Base-by-base conservation (phyloP, 2,329 filamentous ascomycete genomes). In the Exophiala viscosa region DNA sequence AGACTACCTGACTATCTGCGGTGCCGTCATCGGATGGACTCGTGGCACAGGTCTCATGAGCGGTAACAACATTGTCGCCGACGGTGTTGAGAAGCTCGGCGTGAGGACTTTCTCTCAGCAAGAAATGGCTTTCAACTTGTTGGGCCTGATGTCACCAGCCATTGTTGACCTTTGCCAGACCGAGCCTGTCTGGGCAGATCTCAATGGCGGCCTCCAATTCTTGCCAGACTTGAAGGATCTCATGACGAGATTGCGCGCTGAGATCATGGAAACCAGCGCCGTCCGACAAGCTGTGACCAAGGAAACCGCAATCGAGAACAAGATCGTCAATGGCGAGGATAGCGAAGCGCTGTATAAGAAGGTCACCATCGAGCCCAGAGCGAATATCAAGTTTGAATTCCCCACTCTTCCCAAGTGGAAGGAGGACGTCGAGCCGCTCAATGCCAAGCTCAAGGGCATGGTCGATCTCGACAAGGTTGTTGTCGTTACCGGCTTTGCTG, bases 71-170 rank as follows among this genome's bases (percentile, higher is more conserved):
- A 85, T 97, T 64, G 91, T 97, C 60, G 93, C 93, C 33, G 92
- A 97, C 70, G 93, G 92, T 55, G 90, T 99, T 51, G 93, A 99
- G 77, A 89, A 88, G 64, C 93, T 95, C 62, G 93, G 93, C 65
- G 93, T 97, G 20, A 90, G 93, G 64, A 99, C 93, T 3, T 99
- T 99, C 79, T 97, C 92, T 8, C 93, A 97, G 75, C 90, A 96
- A 70, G 93, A 99, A 73, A 99, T 99, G 93, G 93, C 93, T 13
- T 99, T 99, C 80, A 99, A 99, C 74, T 75, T 99, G 61, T 83
- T 99, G 40, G 92, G 93, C 62, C 82, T 99, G 48, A 96, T 99
- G 93, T 88, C 91, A 1, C 91, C 93, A 34, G 82, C 86, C 23
- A 88, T 99, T 64, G 91, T 96, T 62, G 90, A 99, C 68, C 82